Base-by-base conservation (phyloP, 176 grass and related monocot genomes). In the Rhynchospora tenuis region DNA sequence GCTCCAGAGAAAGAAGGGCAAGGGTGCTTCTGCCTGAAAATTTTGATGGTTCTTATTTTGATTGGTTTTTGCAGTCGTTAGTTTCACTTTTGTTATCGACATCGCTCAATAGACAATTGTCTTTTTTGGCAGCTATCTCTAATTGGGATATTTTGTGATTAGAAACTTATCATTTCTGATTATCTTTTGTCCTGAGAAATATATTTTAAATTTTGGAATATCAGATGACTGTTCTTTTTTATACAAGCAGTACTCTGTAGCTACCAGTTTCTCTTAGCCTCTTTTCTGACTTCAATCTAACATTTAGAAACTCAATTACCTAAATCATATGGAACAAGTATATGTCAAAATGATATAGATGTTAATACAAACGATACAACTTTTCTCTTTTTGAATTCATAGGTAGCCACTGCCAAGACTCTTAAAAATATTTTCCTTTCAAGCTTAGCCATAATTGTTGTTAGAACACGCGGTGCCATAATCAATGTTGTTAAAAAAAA, bases 1-100 rank as follows among this genome's bases (percentile, higher is more conserved):
- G 78, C 78, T 81, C 28, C 78, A 81, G 33, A 81, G 7, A 47
- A 81, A 81, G 78, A 81, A 81, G 68, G 84, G 84, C 54, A 85
- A 85, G 55, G 84, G 70, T 38, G 73, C 67, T 24, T 43, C 82
- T 5, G 72, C 78, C 42, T 81, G 64, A 81, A 56, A 56, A 8
- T 77, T 72, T 31, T 16, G 14, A 17, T 1, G 15, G 24, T 2
- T 7, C 8, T 56, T 5, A 9, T 56, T 31, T 77, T 31, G 0
- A 56, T 22, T 56, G 19, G 52, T 76, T 76, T 74, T 75, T 54
- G 5, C 45, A 68, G 28, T 68, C 24, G 70, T 26, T 51, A 29
- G 50, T 56, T 10, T 26, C 50, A 17, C 24, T 77, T 77, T 77
- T 77, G 48, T 77, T 77, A 14, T 29, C 24, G 13, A 61, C 54